These are phyloP conservation scores for Fusarium protoensiforme DNA, from an alignment of 2,329 filamentous ascomycete species.

Conservation along the genomic window DNA sequence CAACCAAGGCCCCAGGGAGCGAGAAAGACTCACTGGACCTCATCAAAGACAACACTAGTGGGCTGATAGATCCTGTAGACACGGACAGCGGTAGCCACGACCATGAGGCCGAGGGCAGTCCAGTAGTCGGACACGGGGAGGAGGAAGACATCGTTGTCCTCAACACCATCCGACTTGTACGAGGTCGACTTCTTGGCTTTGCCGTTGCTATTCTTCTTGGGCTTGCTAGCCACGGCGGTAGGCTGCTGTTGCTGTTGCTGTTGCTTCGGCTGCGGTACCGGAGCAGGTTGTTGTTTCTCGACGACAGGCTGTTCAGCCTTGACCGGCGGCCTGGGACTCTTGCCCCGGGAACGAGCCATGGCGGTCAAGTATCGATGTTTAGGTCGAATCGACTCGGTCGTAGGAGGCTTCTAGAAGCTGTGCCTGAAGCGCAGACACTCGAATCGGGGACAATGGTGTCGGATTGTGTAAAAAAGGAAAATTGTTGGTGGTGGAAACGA, in stretches of 20 bases:
- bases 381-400: slow-evolving; percentile 31
- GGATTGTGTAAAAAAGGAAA: neutral
- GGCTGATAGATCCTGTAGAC: slow-evolving; percentile 97
- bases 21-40: slow-evolving; percentile 84
- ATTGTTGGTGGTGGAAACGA: slow-evolving; percentile 22
- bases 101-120: slow-evolving; percentile 76
- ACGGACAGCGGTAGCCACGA: slow-evolving; percentile 82
- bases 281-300: slow-evolving; percentile 34
- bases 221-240: slow-evolving; percentile 22
- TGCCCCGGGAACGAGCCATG: slow-evolving; percentile 53
- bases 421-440: slow-evolving; percentile 21
- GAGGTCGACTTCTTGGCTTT: slow-evolving; percentile 55
- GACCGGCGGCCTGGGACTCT: slow-evolving; percentile 49
- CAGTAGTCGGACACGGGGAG: slow-evolving; percentile 88
- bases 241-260: slow-evolving; percentile 15
- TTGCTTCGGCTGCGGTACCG: slow-evolving; percentile 20
- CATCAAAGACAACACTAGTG: slow-evolving; percentile 96
- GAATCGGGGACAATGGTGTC: slow-evolving; percentile 16
- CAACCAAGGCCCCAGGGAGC: neutral
- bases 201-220: slow-evolving; percentile 44
- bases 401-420: slow-evolving; percentile 1
- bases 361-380: slow-evolving; percentile 26
- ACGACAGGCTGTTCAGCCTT: slow-evolving; percentile 37
- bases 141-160: slow-evolving; percentile 91
- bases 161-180: slow-evolving; percentile 82